Conservation (phyloP, 1,139 yeast species). For the Kodamaea alishanica region DNA sequence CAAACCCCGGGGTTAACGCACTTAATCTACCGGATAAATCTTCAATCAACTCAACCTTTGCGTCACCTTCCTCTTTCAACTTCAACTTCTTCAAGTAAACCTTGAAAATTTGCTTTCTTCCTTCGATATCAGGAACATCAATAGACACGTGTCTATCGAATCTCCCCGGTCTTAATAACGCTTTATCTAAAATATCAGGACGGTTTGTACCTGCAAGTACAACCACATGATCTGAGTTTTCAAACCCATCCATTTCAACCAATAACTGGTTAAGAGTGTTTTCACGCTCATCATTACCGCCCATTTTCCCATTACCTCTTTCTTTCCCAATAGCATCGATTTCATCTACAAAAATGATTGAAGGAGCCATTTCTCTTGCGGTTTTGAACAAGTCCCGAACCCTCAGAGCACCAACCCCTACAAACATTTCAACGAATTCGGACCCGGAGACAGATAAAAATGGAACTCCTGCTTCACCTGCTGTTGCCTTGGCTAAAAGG, state of each 20-base stretch:
- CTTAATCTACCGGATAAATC: constrained; percentile 68
- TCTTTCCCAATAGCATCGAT: constrained; percentile 85
- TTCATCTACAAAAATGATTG: constrained; percentile 77
- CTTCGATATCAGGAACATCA: constrained; percentile 75
- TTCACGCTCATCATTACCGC: constrained; percentile 80
- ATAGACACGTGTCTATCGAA: constrained; percentile 74
- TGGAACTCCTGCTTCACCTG: constrained; percentile 84
- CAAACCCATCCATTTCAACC: constrained; percentile 85
- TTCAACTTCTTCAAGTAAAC: constrained; percentile 63
- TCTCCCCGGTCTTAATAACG: constrained; percentile 79
- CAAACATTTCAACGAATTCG: constrained; percentile 79
- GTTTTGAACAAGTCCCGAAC: constrained; percentile 78
- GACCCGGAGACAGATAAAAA: constrained; percentile 80
- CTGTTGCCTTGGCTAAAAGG: constrained; percentile 74
- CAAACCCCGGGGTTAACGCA: constrained; percentile 79
- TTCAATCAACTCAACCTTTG: constrained; percentile 48
- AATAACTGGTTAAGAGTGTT: constrained; percentile 73
- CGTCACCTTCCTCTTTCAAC: constrained; percentile 38
- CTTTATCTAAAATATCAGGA: constrained; percentile 73
- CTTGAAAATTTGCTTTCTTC: constrained; percentile 69
- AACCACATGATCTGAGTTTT: constrained; percentile 69
- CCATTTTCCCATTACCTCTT: constrained; percentile 54
- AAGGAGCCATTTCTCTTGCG: constrained; percentile 78
- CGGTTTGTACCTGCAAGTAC: constrained; percentile 83
- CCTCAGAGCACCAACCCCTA: constrained; percentile 80